Evolutionary conservation across 2,329 filamentous ascomycete genomes (phyloP).

Genomic region (Aulographum hederae): DNA sequence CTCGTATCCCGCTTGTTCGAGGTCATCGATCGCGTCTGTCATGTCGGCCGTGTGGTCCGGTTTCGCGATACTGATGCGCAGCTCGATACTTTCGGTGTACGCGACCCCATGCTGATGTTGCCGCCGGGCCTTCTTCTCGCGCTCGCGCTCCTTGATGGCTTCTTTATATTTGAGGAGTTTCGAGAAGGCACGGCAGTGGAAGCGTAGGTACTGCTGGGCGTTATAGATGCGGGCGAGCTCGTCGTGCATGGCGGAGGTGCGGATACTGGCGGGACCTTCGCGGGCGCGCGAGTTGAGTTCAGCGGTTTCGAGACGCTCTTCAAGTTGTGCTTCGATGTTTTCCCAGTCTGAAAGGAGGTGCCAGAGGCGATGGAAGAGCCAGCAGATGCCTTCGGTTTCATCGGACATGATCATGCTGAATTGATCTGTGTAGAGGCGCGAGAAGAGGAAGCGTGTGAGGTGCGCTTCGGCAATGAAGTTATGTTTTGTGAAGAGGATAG

Average conservation of each 20-base stretch:
- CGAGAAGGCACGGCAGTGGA: constrained; percentile 15
- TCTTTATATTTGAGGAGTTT: constrained; percentile 16
- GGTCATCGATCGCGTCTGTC: constrained; percentile 16
- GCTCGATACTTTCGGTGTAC: too few relatives aligned
- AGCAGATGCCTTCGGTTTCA: constrained; percentile 18
- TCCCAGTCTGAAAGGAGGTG: constrained; percentile 18
- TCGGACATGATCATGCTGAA: constrained; percentile 13
- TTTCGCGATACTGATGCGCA: too few relatives aligned
- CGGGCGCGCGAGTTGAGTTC: constrained; percentile 15
- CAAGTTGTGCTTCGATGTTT: constrained; percentile 17
- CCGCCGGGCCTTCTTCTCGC: too few relatives aligned
- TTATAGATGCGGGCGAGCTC: constrained; percentile 18
- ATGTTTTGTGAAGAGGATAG: constrained; percentile 15
- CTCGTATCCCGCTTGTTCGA: constrained; percentile 16
- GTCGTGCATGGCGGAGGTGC: constrained; percentile 13
- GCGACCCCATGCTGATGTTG: too few relatives aligned
- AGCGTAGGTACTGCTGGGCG: constrained; percentile 16
- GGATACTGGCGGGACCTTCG: constrained; percentile 15
- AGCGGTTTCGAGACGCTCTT: constrained; percentile 15
- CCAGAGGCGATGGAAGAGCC: constrained; percentile 16
- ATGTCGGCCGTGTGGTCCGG: constrained; percentile 14
- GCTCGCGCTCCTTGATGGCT: constrained; percentile 7
- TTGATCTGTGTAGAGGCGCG: constrained; percentile 13
- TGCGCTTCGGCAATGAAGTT: constrained; percentile 14
- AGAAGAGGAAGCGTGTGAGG: constrained; percentile 14